A percentile compares a stretch with the other conserved stretches of the same genome.
These are phyloP conservation scores for Paramecium primaurelia DNA, from an alignment of 73 alveolate species.

Conservation along the genomic window DNA sequence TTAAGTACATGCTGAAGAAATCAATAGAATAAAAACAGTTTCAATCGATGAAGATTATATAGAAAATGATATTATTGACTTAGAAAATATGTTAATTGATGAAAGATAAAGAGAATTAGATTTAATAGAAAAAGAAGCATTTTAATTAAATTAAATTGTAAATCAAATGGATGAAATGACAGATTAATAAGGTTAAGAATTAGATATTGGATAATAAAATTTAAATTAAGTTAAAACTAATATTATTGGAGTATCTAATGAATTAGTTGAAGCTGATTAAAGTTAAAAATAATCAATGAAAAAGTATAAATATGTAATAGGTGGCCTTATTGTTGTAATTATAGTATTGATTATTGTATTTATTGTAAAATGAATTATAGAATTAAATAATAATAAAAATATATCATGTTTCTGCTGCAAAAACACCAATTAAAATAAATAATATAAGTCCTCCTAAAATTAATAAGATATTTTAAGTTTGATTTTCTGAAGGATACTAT, in stretches of 20 bases:
- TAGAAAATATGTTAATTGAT: slow-evolving; percentile 42
- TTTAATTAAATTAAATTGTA: neutral
- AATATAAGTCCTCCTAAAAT: neutral
- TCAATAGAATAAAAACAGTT: neutral
- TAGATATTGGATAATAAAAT: neutral
- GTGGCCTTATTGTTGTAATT: neutral
- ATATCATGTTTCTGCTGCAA: neutral
- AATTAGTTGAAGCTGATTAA: neutral
- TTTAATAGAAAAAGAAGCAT: neutral
- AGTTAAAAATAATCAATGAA: neutral
- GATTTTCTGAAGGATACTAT: neutral
- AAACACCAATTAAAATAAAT: neutral
- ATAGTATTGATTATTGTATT: neutral
- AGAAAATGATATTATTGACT: slow-evolving; percentile 13
- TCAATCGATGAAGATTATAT: neutral
- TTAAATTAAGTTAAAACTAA: neutral
- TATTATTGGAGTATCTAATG: neutral
- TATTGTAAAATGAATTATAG: neutral
- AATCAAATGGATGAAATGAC: neutral
- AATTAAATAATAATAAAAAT: neutral
- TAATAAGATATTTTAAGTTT: neutral
- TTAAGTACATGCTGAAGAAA: slow-evolving; percentile 1
- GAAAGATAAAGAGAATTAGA: slow-evolving; percentile 48
- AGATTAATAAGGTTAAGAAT: neutral
- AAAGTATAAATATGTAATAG: neutral